These are phyloP conservation scores for Dissophora globulifera DNA, from an alignment of 192 early-diverging fungal species.

Conservation along the genomic window DNA sequence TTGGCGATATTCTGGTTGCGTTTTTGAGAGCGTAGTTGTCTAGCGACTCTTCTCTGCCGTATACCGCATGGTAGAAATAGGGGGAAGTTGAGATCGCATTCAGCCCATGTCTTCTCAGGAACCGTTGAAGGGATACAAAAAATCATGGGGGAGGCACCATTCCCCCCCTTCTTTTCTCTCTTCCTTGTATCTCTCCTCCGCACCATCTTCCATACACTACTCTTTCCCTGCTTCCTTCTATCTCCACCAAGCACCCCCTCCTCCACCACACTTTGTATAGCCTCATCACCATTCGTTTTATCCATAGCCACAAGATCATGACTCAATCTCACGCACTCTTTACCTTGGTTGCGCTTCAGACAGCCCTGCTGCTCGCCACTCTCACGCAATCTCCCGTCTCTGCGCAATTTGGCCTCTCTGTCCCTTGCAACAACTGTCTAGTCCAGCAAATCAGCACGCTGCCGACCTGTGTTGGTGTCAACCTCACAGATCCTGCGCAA, in stretches of 20 bases:
- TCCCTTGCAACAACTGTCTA: constrained; percentile 38
- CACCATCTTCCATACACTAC: background rate
- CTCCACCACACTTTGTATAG: background rate
- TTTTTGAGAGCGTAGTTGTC: no score
- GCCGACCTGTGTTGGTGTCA: constrained; percentile 26
- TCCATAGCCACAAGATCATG: constrained; percentile 13
- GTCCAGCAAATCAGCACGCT: constrained; percentile 6
- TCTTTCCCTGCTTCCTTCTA: background rate
- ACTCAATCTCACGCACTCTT: background rate
- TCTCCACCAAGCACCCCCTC: background rate
- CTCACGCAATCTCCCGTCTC: constrained; percentile 12
- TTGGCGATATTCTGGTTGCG: no score
- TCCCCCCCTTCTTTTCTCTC: background rate
- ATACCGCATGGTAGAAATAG: no score
- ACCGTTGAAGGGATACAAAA: background rate
- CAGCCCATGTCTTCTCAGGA: background rate
- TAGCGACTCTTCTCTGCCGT: background rate
- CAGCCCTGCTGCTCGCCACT: constrained; percentile 3
- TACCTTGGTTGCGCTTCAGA: background rate
- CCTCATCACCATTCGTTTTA: background rate
- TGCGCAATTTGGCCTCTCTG: constrained; percentile 36
- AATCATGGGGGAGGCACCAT: no score
- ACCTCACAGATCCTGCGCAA: constrained; percentile 13
- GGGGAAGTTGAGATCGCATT: no score
- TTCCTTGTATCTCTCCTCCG: no score